phyloP scores from a whole-genome alignment of 305 asterid genomes.

The Fraxinus floribunda region DNA sequence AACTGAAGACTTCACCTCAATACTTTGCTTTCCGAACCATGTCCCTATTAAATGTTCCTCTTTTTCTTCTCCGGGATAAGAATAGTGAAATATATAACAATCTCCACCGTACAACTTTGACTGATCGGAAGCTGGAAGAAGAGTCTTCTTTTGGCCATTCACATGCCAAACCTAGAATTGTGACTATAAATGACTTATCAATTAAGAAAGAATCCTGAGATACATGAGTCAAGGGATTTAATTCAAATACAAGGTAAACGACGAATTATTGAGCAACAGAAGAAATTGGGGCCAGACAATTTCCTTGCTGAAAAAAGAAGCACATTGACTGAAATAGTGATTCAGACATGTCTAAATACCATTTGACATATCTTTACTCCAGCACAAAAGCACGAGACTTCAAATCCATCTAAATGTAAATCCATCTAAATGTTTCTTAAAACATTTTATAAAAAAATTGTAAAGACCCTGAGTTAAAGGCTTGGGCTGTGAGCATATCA shows the following conservation, averaged over 20 bases:
- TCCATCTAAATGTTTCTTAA: slow-evolving; percentile 16
- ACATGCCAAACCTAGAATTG: slow-evolving; percentile 71
- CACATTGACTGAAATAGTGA: not conserved
- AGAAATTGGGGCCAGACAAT: not conserved
- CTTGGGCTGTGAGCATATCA: not conserved
- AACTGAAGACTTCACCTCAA: slow-evolving; percentile 47
- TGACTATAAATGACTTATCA: slow-evolving; percentile 23
- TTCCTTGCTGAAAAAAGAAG: not conserved
- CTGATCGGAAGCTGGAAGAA: slow-evolving; percentile 50
- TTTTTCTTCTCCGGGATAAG: slow-evolving; percentile 62
- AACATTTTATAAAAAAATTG: slow-evolving; percentile 10
- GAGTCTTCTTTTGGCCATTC: slow-evolving; percentile 54
- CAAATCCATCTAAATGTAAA: slow-evolving; percentile 3
- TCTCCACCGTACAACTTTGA: slow-evolving; percentile 73
- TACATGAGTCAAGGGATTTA: not conserved
- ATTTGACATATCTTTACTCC: not conserved
- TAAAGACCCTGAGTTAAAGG: not conserved
- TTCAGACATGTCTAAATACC: slow-evolving; percentile 7
- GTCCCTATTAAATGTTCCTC: slow-evolving; percentile 73
- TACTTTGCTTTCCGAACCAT: slow-evolving; percentile 76
- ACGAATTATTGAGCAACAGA: slow-evolving; percentile 10
- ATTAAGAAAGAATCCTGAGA: slow-evolving; percentile 23
- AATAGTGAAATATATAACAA: slow-evolving; percentile 79
- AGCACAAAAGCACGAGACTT: not conserved
- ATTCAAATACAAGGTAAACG: slow-evolving; percentile 8